These are phyloP conservation scores for Chlamydomonas reinhardtii DNA, from an alignment of 163 green algal genomes.

Conservation along the genomic window DNA sequence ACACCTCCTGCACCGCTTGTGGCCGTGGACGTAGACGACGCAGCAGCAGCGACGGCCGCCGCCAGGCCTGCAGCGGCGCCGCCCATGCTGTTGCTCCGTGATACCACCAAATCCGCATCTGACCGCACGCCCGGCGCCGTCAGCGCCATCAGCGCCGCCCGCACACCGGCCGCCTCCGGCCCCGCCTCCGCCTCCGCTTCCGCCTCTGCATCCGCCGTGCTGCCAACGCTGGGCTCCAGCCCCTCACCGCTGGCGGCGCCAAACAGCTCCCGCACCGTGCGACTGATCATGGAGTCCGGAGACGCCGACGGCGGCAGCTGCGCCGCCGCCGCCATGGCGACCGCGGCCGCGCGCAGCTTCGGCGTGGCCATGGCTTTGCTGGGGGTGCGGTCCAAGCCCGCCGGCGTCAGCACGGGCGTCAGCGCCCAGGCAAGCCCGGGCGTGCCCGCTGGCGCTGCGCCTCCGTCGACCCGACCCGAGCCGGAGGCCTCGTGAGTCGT, in stretches of 20 bases:
- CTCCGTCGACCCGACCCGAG: too few species aligned
- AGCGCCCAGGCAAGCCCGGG: background rate
- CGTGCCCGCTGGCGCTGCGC: background rate
- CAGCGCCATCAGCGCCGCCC: too few species aligned
- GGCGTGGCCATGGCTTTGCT: background rate
- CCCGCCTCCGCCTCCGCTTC: too few species aligned
- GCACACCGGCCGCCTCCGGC: too few species aligned
- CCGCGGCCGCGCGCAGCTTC: too few species aligned
- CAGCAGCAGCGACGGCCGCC: background rate
- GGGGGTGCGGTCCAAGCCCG: slow-evolving; percentile 33
- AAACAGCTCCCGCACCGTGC: background rate
- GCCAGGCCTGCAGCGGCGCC: background rate
- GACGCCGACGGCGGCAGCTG: background rate
- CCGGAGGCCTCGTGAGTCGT: background rate
- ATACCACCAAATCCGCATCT: background rate
- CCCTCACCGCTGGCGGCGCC: background rate
- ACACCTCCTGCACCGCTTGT: too few species aligned
- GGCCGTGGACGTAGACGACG: too few species aligned
- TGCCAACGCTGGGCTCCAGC: too few species aligned
- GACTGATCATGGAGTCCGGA: background rate
- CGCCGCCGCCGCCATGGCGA: too few species aligned
- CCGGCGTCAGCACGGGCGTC: slow-evolving; percentile 21
- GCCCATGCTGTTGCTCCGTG: background rate
- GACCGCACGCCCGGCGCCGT: background rate
- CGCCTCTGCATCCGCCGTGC: too few species aligned